Conservation (phyloP, 495 filamentous ascomycete genomes). For the Aspergillus biplanus region DNA sequence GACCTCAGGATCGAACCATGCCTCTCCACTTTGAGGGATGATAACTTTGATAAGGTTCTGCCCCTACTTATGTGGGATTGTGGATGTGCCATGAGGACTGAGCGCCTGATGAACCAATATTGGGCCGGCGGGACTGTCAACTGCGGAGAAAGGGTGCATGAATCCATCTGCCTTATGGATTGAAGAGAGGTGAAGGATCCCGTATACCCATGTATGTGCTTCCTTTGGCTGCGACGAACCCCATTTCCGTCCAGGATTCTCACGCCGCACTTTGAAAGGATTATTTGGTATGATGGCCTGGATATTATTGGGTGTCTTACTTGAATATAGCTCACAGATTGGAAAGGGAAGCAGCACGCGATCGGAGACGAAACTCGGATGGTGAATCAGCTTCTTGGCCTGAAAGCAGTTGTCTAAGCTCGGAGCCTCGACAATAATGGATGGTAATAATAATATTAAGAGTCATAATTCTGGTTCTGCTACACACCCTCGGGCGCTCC, state of each 20-base stretch:
- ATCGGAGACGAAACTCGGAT: constrained; percentile 16
- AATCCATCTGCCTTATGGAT: constrained; percentile 23
- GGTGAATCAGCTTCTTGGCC: not conserved
- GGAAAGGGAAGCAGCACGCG: constrained; percentile 19
- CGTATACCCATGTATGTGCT: not conserved
- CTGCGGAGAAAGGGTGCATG: constrained; percentile 31
- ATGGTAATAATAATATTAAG: no score
- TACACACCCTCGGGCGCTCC: no score
- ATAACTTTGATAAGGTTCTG: constrained; percentile 35
- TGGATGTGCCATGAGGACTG: constrained; percentile 35
- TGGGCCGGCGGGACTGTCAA: constrained; percentile 30
- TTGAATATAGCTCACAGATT: constrained; percentile 12
- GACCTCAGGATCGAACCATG: constrained; percentile 23
- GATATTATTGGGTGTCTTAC: constrained; percentile 16
- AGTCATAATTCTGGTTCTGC: no score
- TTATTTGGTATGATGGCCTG: not conserved
- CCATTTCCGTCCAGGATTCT: not conserved
- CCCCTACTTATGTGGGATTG: constrained; percentile 31
- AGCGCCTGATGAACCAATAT: constrained; percentile 28
- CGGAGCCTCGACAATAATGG: no score
- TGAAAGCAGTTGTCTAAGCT: not conserved
- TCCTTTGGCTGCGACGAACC: not conserved
- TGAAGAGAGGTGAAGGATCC: constrained; percentile 14
- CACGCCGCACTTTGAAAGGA: not conserved
- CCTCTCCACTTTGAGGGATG: constrained; percentile 29